Percentiles rank a stretch among this genome's conserved stretches.
phyloP scores from a whole-genome alignment of 331 rosid genomes.

The Phaseolus coccineus region DNA sequence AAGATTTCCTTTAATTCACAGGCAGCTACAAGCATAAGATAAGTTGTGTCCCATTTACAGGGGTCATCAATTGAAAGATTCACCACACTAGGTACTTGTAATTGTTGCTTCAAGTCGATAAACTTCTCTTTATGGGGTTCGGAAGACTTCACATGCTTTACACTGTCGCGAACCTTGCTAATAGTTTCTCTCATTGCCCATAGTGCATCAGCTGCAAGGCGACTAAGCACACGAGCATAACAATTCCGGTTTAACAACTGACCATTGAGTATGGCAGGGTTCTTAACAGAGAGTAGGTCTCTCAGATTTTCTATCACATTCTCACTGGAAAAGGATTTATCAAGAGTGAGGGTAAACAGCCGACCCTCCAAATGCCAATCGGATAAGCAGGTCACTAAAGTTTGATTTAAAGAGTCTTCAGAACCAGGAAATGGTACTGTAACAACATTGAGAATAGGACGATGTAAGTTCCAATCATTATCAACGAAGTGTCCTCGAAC shows the following conservation, averaged over 20 bases:
- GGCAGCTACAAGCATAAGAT: slow-evolving; percentile 84
- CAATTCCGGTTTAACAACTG: slow-evolving; percentile 80
- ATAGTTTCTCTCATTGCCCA: slow-evolving; percentile 59
- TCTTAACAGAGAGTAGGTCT: slow-evolving; percentile 70
- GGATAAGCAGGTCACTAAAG: slow-evolving; percentile 68
- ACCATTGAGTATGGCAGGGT: slow-evolving; percentile 74
- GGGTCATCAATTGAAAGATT: slow-evolving; percentile 69
- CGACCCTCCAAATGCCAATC: slow-evolving; percentile 86
- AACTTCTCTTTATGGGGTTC: slow-evolving; percentile 71
- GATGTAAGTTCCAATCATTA: slow-evolving; percentile 74
- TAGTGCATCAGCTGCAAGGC: slow-evolving; percentile 67
- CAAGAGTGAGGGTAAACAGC: slow-evolving; percentile 66
- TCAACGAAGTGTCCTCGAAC: slow-evolving; percentile 90
- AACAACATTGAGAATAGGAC: slow-evolving; percentile 75
- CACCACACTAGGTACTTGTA: slow-evolving; percentile 73
- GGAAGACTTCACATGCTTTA: slow-evolving; percentile 80
- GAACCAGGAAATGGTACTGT: slow-evolving; percentile 68
- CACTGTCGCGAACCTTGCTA: slow-evolving; percentile 72
- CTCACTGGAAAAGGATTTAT: slow-evolving; percentile 70
- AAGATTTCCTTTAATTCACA: slow-evolving; percentile 89
- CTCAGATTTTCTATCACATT: slow-evolving; percentile 64
- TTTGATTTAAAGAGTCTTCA: slow-evolving; percentile 64
- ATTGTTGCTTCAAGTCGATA: slow-evolving; percentile 76
- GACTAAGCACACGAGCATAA: slow-evolving; percentile 81
- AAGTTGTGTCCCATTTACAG: slow-evolving; percentile 87